Percentiles rank a stretch among this genome's conserved stretches.
Evolutionary conservation across 1,139 yeast species (phyloP).

Genomic region (Hyphopichia wangnamkhiaoensis): DNA sequence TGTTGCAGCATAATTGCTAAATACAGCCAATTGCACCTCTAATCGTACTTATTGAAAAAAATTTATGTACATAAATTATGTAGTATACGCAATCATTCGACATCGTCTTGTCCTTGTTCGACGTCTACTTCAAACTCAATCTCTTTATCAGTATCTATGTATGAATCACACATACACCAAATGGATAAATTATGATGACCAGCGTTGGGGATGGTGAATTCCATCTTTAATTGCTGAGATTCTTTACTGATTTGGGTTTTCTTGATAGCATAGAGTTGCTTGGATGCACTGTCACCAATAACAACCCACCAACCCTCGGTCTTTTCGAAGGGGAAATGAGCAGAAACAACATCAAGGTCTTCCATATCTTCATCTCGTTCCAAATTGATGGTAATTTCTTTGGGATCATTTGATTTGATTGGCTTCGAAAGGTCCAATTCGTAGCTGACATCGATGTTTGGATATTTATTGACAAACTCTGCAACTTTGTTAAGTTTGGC

Average conservation of each 20-base stretch:
- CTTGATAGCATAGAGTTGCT: slow-evolving; percentile 73
- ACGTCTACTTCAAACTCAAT: slow-evolving; percentile 53
- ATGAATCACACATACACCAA: slow-evolving; percentile 92
- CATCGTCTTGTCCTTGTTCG: slow-evolving; percentile 9
- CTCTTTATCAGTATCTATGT: slow-evolving; percentile 89
- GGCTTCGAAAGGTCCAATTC: slow-evolving; percentile 43
- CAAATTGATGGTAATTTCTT: slow-evolving; percentile 51
- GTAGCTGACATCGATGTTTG: slow-evolving; percentile 74
- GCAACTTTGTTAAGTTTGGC: slow-evolving; percentile 65
- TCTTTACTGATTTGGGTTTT: slow-evolving; percentile 59
- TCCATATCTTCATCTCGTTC: slow-evolving; percentile 78
- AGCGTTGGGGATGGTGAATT: slow-evolving; percentile 56
- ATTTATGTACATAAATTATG: too few species aligned
- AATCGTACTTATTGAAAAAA: too few species aligned
- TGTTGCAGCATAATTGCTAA: too few species aligned
- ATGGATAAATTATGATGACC: slow-evolving; percentile 66
- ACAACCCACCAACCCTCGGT: slow-evolving; percentile 90
- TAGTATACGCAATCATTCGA: too few species aligned
- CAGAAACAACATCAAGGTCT: slow-evolving; percentile 59
- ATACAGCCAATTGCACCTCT: too few species aligned
- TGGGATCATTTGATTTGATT: slow-evolving; percentile 46
- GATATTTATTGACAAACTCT: slow-evolving; percentile 84
- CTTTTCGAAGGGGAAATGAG: slow-evolving; percentile 57
- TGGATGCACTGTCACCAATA: slow-evolving; percentile 63
- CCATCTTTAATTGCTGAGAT: slow-evolving; percentile 52